Evolutionary conservation across 768 basidiomycete genomes (phyloP).

Genomic region (Leccinum ochraceum): DNA sequence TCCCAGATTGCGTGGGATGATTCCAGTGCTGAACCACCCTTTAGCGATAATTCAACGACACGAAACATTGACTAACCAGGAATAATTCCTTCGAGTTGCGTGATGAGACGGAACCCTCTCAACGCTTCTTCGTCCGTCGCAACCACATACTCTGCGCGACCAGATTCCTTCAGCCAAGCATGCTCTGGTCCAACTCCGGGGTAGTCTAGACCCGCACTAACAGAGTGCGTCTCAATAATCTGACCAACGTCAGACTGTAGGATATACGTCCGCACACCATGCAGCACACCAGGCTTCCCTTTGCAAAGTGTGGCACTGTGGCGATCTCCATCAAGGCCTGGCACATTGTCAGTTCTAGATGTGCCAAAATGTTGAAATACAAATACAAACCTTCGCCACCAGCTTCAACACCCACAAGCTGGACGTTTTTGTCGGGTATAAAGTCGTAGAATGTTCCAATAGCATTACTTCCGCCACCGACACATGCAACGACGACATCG

Average conservation of each 20-base stretch:
- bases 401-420: conserved; percentile 93
- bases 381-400: conserved; percentile 82
- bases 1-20: conserved; percentile 97
- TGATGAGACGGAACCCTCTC: conserved; percentile 87
- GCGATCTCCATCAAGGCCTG: conserved; percentile 74
- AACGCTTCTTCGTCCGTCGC: conserved; percentile 95
- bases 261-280: conserved; percentile 95
- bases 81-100: conserved; percentile 95
- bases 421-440: conserved; percentile 82
- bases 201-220: conserved; percentile 95
- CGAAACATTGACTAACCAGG: conserved; percentile 57
- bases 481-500: conserved; percentile 93
- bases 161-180: conserved; percentile 94
- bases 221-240: conserved; percentile 95
- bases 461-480: conserved; percentile 96
- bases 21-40: conserved; percentile 67
- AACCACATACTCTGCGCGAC: conserved; percentile 88
- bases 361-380: conserved; percentile 10
- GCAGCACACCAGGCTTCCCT: conserved; percentile 92
- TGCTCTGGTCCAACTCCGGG: conserved; percentile 99
- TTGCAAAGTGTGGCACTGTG: conserved; percentile 94
- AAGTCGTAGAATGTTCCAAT: conserved; percentile 99
- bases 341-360: conserved; percentile 10
- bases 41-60: conserved; percentile 9
- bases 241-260: conserved; percentile 88